Conservation (phyloP, 768 basidiomycete species). For the Erythrobasidium yunnanense region DNA sequence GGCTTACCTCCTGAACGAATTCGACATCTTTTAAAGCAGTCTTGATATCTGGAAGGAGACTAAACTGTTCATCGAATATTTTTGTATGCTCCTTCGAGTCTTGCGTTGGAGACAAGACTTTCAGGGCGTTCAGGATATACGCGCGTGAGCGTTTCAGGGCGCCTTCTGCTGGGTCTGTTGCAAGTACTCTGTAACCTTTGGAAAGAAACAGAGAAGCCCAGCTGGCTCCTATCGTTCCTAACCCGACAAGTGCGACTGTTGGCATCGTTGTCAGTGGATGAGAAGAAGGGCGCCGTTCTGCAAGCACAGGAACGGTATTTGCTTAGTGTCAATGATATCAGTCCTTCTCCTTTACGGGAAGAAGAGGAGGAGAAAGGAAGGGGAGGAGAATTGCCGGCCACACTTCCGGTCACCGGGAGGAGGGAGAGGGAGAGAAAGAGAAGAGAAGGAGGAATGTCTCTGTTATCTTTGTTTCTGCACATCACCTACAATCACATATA, state of each 20-base stretch:
- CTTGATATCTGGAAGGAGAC: background rate
- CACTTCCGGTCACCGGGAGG: no score
- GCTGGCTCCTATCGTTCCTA: background rate
- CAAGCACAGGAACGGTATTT: no score
- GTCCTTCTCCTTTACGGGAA: no score
- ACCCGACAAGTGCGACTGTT: background rate
- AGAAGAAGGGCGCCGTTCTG: no score
- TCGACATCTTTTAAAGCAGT: conserved; percentile 1
- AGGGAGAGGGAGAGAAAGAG: no score
- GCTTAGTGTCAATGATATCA: no score
- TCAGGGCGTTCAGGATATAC: conserved; percentile 2
- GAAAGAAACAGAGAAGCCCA: conserved; percentile 11
- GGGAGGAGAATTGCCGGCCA: no score
- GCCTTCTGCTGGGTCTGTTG: background rate
- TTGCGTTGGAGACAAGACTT: background rate
- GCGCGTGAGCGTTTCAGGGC: background rate
- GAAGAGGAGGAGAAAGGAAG: no score
- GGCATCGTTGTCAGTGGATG: no score
- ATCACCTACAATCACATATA: no score
- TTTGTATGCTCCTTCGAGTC: background rate
- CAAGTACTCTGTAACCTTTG: background rate
- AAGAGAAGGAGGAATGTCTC: no score
- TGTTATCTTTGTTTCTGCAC: no score
- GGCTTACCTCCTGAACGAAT: conserved; percentile 3
- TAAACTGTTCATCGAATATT: background rate